Evolutionary conservation across 345 rosid species (phyloP), one percentile per base, ranked within the genome.

Genomic region (Pelargonium nanum): DNA sequence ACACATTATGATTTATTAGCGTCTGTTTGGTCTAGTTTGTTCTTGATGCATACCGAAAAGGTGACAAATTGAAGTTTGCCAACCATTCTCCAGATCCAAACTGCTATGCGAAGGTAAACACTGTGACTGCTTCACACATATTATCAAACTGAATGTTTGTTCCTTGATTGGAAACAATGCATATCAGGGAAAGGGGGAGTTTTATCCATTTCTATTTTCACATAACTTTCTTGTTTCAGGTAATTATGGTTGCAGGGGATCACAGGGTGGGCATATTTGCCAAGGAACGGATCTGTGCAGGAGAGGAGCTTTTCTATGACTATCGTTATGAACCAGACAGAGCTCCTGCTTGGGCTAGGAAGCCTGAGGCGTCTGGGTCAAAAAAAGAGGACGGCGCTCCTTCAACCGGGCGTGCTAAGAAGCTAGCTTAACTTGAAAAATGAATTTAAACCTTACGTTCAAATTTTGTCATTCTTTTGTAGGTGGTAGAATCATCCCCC

Each of bases 291-390:
- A 93, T 93, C 26, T 73, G 74, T 70, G 79, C 86, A 5, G 96
- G 97, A 45, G 99, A 93, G 78, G 97, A 93, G 66, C 85, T 93
- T 45, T 93, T 93, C 70, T 89, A 93, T 57, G 97, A 89, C 54
- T 93, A 93, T 50, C 88, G 99, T 23, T 93, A 93, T 62, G 99
- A 93, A 68, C 92, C 97, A 8, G 99, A 93, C 54, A 77, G 94
- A 63, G 99, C 97, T 53, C 96, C 97, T n/a, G 89, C 94, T 57
- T 93, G 99, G 99, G 99, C 99, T 1, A 80, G 85, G 76, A 92
- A 89, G 77, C 99, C 94, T 0, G 97, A 89, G 76, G 83, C 85
- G 59, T 74, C 92, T 0, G 97, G 95, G 59, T 82, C 92, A 1
- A 89, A 85, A 57, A 89, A 81, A 70, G 97, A 93, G 53, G 97